A percentile compares a stretch with the other conserved stretches of the same genome.
These are phyloP conservation scores for Boletus sensibilis DNA, from an alignment of 768 basidiomycete species.

Conservation along the genomic window DNA sequence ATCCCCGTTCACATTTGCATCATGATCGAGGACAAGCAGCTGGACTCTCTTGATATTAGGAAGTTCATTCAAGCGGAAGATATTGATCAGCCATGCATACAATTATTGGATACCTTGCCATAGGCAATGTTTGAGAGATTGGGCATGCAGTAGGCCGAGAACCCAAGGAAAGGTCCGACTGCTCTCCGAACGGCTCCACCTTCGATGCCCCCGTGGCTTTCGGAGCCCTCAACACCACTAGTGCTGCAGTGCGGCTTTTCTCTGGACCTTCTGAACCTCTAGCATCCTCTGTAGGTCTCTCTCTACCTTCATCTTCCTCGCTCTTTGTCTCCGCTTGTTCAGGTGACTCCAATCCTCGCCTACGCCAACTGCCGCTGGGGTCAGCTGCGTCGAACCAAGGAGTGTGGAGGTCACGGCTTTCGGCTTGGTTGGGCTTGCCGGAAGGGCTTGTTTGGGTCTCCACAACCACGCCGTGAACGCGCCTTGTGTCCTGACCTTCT, in stretches of 20 bases:
- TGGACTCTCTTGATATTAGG: background rate
- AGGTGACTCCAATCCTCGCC: conserved; percentile 54
- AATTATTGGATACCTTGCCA: background rate
- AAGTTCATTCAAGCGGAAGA: background rate
- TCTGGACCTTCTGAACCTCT: conserved; percentile 31
- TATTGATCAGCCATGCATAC: background rate
- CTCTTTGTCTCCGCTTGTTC: conserved; percentile 51
- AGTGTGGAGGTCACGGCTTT: background rate
- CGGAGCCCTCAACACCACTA: background rate
- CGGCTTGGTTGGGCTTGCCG: background rate
- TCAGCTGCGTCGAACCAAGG: conserved; percentile 5
- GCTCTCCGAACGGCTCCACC: background rate
- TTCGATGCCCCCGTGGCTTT: background rate
- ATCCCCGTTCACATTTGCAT: background rate
- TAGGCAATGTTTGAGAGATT: background rate
- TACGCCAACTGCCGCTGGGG: conserved; percentile 31
- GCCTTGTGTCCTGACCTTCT: conserved; percentile 39
- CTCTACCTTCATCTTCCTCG: conserved; percentile 45
- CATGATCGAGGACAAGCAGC: background rate
- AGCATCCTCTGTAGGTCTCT: conserved; percentile 42
- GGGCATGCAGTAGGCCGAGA: background rate
- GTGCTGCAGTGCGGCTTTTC: background rate
- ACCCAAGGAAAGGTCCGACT: background rate
- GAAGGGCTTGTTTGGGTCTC: conserved; percentile 19
- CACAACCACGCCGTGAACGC: conserved; percentile 44